phyloP scores from a whole-genome alignment of 306 rosid species.

The Corylus americana region DNA sequence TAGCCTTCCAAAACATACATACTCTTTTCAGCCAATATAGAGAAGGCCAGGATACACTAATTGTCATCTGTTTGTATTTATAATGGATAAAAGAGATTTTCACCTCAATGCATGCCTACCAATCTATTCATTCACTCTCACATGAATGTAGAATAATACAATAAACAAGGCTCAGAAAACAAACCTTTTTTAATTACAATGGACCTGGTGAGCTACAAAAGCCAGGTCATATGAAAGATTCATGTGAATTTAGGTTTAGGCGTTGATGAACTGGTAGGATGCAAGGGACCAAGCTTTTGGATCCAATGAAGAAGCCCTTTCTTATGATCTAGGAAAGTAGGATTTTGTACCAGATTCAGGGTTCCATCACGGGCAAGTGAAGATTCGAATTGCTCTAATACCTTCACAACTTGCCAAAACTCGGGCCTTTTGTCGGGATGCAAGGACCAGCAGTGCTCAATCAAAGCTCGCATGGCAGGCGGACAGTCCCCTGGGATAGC shows the following conservation, averaged over 20 bases:
- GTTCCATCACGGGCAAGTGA: slow-evolving; percentile 75
- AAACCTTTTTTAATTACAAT: slow-evolving; percentile 66
- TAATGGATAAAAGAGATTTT: slow-evolving; percentile 22
- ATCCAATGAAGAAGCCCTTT: slow-evolving; percentile 89
- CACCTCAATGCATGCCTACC: slow-evolving; percentile 40
- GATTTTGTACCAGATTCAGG: slow-evolving; percentile 47
- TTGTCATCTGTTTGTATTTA: slow-evolving; percentile 11
- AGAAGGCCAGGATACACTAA: not conserved
- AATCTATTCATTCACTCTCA: slow-evolving; percentile 38
- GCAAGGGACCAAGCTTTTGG: slow-evolving; percentile 80
- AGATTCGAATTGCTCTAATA: slow-evolving; percentile 72
- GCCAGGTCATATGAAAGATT: slow-evolving; percentile 46
- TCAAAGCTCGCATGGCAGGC: slow-evolving; percentile 68
- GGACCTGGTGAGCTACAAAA: slow-evolving; percentile 53
- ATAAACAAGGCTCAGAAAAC: slow-evolving; percentile 43
- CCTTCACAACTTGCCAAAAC: slow-evolving; percentile 89
- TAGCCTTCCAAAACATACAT: not conserved
- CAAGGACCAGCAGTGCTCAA: slow-evolving; percentile 86
- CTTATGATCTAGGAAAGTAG: slow-evolving; percentile 65
- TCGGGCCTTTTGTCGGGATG: slow-evolving; percentile 87
- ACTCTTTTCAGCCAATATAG: not conserved
- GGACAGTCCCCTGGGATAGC: slow-evolving; percentile 64
- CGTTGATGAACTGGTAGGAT: slow-evolving; percentile 44
- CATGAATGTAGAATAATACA: slow-evolving; percentile 37
- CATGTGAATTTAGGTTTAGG: slow-evolving; percentile 83